These are phyloP conservation scores for Berkeleyomyces rouxiae DNA, from an alignment of 2,329 filamentous ascomycete species.

Conservation along the genomic window DNA sequence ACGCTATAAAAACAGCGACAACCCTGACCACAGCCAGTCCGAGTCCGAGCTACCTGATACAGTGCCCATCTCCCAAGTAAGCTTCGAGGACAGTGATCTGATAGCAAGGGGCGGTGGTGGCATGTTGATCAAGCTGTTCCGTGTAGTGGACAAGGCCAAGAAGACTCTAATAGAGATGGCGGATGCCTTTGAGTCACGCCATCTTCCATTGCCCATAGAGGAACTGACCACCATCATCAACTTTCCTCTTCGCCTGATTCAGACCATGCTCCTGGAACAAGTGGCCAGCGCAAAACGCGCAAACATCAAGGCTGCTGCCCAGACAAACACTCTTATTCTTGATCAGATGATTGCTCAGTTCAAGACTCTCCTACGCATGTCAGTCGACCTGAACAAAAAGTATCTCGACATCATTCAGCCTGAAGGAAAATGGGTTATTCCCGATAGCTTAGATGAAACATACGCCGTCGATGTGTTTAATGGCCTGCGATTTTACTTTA, in stretches of 20 bases:
- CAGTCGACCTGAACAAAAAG: conserved; percentile 80
- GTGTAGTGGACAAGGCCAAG: conserved; percentile 87
- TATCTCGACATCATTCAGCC: conserved; percentile 71
- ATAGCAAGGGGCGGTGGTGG: conserved; percentile 33
- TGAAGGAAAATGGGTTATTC: conserved; percentile 85
- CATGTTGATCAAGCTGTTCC: conserved; percentile 69
- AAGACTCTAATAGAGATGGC: conserved; percentile 77
- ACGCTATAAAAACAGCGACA: neutral
- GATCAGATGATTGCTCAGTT: conserved; percentile 98
- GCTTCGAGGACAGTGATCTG: neutral
- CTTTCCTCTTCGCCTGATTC: conserved; percentile 86
- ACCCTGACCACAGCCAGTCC: conserved; percentile 5
- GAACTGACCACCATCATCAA: conserved; percentile 92
- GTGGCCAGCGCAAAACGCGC: conserved; percentile 81
- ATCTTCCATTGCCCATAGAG: conserved; percentile 90
- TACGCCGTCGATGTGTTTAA: conserved; percentile 87
- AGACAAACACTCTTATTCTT: conserved; percentile 83
- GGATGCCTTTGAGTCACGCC: conserved; percentile 67
- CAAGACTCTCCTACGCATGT: conserved; percentile 78
- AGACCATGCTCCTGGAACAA: conserved; percentile 88
- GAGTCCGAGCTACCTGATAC: conserved; percentile 18
- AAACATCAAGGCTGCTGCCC: conserved; percentile 75
- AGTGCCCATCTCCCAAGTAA: neutral
- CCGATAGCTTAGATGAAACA: conserved; percentile 89
- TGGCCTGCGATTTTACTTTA: conserved; percentile 94